Base-by-base conservation (phyloP, 2,329 filamentous ascomycete species). In the Fusarium succisae region DNA sequence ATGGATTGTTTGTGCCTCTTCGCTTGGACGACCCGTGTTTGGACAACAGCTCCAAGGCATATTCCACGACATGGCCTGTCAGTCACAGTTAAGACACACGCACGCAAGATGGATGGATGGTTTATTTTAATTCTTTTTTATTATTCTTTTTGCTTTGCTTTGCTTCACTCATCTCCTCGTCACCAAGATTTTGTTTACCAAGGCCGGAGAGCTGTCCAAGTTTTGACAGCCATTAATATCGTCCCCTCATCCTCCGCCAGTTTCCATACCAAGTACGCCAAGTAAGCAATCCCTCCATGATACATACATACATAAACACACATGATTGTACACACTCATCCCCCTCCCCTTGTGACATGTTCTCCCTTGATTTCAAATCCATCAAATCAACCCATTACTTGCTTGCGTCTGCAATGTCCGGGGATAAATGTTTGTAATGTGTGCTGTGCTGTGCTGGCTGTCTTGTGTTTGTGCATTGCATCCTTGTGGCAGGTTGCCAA, bases 151-250 rank as follows among this genome's bases (percentile, higher is more conserved):
- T 45, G 45, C 44, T 14, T 50, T 50, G 48, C 28, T 48, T 48
- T 66, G 26, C 44, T 39, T 66, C 50, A 53, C 18, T 37, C 13
- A 6, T 60, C 72, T 76, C 74, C 69, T 76, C 73, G 70, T 30
- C 73, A 61, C 74, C 74, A 64, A 59, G 71, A 39, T 55, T 51
- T 41, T 26, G 15, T 1, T 13, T 37, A 48, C 63, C 70, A 51
- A 74, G 73, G 73, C 73, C 69, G 73, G 74, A 76, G 73, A 73
- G 71, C 74, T 76, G 73, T 67, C 65, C 65, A 69, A 57, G 30
- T 26, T 48, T 63, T 44, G 68, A 75, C 69, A 75, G 63, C 72
- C 72, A 75, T 71, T 60, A 68, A 47, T 53, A 57, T 63, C 63
- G 44, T 62, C 73, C 65, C 75, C 72, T 64, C 61, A 64, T n/a